Evolutionary conservation across 2,329 filamentous ascomycete genomes (phyloP).

Genomic region (Fusarium pseudograminearum): DNA sequence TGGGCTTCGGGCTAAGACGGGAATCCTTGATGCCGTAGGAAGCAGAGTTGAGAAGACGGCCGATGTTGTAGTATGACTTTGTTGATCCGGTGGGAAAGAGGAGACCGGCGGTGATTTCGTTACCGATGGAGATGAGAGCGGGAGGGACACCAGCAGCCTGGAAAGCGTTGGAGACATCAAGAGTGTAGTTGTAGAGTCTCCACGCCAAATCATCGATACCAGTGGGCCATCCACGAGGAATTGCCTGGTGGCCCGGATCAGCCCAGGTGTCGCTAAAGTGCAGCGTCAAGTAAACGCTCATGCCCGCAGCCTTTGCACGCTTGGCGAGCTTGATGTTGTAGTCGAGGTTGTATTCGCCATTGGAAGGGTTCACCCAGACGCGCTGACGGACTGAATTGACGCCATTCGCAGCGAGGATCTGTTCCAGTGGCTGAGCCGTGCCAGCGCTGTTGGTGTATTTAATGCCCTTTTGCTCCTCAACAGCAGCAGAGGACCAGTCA

Average conservation of each 20-base stretch:
- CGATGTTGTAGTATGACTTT: conserved; percentile 69
- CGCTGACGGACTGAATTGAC: conserved; percentile 78
- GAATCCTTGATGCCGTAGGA: conserved; percentile 74
- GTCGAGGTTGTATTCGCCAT: conserved; percentile 74
- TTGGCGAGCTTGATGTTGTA: conserved; percentile 78
- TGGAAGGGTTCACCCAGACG: conserved; percentile 76
- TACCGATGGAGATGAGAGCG: conserved; percentile 76
- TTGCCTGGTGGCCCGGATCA: conserved; percentile 72
- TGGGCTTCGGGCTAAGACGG: conserved; percentile 65
- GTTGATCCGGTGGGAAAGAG: conserved; percentile 72
- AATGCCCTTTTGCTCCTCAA: conserved; percentile 72
- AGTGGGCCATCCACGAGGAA: conserved; percentile 73
- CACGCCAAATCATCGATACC: conserved; percentile 69
- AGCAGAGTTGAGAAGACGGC: conserved; percentile 72
- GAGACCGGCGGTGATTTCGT: conserved; percentile 76
- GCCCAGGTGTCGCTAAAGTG: conserved; percentile 80
- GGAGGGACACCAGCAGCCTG: conserved; percentile 66
- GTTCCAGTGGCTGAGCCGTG: conserved; percentile 67
- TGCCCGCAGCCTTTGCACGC: conserved; percentile 71
- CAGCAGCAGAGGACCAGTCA: conserved; percentile 75
- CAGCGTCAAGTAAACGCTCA: conserved; percentile 72
- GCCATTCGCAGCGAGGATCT: conserved; percentile 70
- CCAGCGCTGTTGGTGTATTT: conserved; percentile 69
- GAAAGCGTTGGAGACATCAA: conserved; percentile 71
- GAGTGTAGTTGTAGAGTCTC: conserved; percentile 77